A percentile compares a stretch with the other conserved stretches of the same genome.
Conservation (phyloP, 768 basidiomycete genomes). For the Termitomyces sp. region DNA sequence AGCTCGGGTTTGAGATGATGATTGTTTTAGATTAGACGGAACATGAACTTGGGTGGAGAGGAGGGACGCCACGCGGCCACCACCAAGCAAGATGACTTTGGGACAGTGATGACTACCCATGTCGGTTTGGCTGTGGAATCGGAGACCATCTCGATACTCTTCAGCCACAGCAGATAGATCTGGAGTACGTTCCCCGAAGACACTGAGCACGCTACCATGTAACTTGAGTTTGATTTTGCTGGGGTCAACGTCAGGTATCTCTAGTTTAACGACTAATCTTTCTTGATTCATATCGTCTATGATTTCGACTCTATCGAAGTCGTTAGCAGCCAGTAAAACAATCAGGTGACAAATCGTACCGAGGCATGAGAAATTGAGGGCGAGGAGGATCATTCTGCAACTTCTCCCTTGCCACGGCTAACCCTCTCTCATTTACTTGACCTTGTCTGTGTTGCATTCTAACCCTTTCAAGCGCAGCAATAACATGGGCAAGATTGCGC, state of each 20-base stretch:
- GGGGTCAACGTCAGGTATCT: constrained; percentile 39
- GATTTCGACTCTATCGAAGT: constrained; percentile 32
- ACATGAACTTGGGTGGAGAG: background rate
- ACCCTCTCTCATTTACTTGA: background rate
- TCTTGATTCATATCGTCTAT: constrained; percentile 31
- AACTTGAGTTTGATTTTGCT: constrained; percentile 29
- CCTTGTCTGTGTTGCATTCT: background rate
- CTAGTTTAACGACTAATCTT: constrained; percentile 32
- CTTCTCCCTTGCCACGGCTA: background rate
- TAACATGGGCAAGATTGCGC: background rate
- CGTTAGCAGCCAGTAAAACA: background rate
- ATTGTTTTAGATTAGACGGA: background rate
- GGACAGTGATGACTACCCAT: constrained; percentile 1
- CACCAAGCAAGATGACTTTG: constrained; percentile 9
- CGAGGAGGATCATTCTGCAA: background rate
- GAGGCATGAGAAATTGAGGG: constrained; percentile 11
- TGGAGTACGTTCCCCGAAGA: constrained; percentile 27
- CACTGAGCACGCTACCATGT: constrained; percentile 26
- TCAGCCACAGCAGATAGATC: constrained; percentile 8
- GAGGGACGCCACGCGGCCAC: constrained; percentile 6
- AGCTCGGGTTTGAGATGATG: background rate
- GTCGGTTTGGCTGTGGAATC: constrained; percentile 5
- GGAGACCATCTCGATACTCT: constrained; percentile 7
- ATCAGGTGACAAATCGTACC: constrained; percentile 8
- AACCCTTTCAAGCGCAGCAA: background rate